Evolutionary conservation across 495 filamentous ascomycete species (phyloP), one percentile per base, ranked within the genome.

Genomic region (Rostrohypoxylon terebratum): DNA sequence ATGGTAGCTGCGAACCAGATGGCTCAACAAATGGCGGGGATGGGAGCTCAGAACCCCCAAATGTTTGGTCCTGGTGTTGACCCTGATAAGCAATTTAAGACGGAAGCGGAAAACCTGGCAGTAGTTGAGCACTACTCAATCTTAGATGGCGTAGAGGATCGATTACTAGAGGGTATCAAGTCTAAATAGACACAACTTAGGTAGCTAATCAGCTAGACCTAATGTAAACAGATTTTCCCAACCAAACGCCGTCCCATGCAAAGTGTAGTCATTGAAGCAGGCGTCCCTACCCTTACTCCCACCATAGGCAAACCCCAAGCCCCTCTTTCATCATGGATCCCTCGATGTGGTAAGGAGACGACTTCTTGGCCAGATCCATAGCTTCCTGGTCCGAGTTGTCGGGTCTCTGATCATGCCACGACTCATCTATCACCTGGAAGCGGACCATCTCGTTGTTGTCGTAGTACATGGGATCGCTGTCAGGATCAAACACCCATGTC

Each of bases 1-100:
- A 36, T n/a, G 38, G 9, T 72, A 97, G 95, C 96, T 72, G 96
- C 96, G 42, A 97, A 87, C 77, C 96, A 98, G 82, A 94, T 98
- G 90, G 87, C 93, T 14, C 91, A 95, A 77, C 96, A 98, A 77
- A 97, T 98, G 95, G 88, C 86, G 3, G 87, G 91, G 74, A 91
- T 93, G 84, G 93, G 89, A 63, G 91, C 92, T 23, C 81, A 81
- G 57, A 86, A 83, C 34, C 79, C 81, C 18, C 89, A 91, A 66
- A 93, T 94, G 83, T 96, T 97, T 80, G 93, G 92, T 38, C 95
- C 96, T 0, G 94, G 94, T n/a, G 91, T 94, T 62, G 96, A 99
- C 74, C 94, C 94, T 9, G 90, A 97, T 77, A 99, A 99, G 84
- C 83, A 97, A 77, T 98, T 97, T 78, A 82, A 88, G 77, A 92